Percentiles rank a stretch among this genome's conserved stretches.
Evolutionary conservation across 331 rosid genomes (phyloP).

Genomic region (Quercus tomentella): DNA sequence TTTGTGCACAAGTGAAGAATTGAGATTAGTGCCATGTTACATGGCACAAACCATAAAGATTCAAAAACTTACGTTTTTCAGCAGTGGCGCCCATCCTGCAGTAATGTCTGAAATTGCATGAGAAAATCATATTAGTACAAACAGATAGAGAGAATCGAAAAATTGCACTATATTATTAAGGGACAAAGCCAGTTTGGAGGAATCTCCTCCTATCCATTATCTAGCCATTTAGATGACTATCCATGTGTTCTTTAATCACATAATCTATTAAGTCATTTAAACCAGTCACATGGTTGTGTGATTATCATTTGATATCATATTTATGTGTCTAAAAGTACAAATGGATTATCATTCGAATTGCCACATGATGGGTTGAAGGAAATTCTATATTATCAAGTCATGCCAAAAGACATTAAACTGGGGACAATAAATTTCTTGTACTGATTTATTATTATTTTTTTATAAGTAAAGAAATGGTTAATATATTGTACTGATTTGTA

Average conservation of each 20-base stretch:
- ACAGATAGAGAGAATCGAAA: constrained; percentile 10
- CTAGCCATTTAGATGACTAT: too few relatives aligned
- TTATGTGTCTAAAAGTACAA: too few relatives aligned
- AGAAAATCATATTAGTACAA: constrained; percentile 27
- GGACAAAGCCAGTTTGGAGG: too few relatives aligned
- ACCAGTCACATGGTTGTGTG: too few relatives aligned
- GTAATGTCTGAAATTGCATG: constrained; percentile 56
- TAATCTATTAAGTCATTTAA: too few relatives aligned
- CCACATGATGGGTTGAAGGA: too few relatives aligned
- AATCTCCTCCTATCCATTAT: too few relatives aligned
- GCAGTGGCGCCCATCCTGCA: constrained; percentile 74
- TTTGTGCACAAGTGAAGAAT: not conserved
- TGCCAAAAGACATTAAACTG: not conserved
- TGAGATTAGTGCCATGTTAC: not conserved
- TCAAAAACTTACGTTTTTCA: constrained; percentile 52
- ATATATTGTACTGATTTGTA: not conserved
- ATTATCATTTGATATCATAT: too few relatives aligned
- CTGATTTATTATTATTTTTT: not conserved
- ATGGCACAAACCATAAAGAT: not conserved
- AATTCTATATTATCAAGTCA: not conserved
- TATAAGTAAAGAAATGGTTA: too few relatives aligned
- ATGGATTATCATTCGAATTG: too few relatives aligned
- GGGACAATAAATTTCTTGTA: not conserved
- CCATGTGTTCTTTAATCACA: too few relatives aligned
- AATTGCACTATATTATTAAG: not conserved